phyloP scores from a whole-genome alignment of 2,329 filamentous ascomycete species.

The Gaeumannomyces sp. region DNA sequence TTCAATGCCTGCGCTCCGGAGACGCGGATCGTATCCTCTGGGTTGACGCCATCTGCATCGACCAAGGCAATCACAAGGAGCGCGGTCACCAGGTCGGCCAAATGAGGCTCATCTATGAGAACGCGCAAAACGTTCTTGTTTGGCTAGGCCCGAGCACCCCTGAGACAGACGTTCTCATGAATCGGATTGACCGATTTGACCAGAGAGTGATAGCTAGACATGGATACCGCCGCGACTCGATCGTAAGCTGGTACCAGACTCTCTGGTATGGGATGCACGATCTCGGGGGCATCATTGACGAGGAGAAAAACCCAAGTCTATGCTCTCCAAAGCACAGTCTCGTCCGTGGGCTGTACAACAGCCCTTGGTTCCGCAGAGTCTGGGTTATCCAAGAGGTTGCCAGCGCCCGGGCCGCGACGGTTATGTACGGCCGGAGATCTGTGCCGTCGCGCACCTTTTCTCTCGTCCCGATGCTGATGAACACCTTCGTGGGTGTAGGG shows the following conservation, averaged over 20 bases:
- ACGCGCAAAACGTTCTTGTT: neutral
- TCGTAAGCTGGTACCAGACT: neutral
- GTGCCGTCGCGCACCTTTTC: neutral
- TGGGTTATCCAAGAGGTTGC: constrained; percentile 2
- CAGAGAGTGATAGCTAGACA: neutral
- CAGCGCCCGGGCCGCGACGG: neutral
- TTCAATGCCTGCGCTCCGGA: neutral
- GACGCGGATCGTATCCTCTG: constrained; percentile 1
- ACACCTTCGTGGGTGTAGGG: neutral
- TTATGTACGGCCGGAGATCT: neutral
- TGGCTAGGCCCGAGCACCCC: neutral
- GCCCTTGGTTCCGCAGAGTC: constrained; percentile 1
- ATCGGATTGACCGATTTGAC: neutral
- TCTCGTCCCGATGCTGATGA: neutral
- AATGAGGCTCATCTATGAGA: constrained; percentile 1
- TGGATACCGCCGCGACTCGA: neutral
- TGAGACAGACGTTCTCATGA: neutral
- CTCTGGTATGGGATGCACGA: no score
- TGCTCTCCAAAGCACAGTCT: no score
- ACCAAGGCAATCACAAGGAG: neutral
- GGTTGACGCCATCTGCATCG: no score
- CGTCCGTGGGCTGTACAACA: neutral
- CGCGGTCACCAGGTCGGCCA: constrained; percentile 4
- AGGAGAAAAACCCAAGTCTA: no score
- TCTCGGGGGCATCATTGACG: no score